Evolutionary conservation across 306 rosid species (phyloP).

Genomic region (Mimosa bimucronata): DNA sequence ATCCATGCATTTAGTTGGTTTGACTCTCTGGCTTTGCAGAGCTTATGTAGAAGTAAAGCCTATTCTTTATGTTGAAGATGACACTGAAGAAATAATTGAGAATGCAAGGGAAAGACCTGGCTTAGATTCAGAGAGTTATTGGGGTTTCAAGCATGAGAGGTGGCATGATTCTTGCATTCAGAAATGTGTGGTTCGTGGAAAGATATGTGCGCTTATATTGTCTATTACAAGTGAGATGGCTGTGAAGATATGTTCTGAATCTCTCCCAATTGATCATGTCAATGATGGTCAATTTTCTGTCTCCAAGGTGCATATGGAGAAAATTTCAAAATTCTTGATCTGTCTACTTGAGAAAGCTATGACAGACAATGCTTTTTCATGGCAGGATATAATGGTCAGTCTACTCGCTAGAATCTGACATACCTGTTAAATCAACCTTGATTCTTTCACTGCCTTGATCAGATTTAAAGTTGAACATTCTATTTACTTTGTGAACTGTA

Average conservation of each 20-base stretch:
- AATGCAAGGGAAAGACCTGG: conserved; percentile 38
- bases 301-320: conserved; percentile 53
- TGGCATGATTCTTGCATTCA: conserved; percentile 85
- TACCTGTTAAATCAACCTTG: conserved; percentile 25
- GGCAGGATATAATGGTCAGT: conserved; percentile 85
- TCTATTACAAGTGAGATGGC: conserved; percentile 61
- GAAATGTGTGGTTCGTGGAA: conserved; percentile 67
- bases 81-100: conserved; percentile 44
- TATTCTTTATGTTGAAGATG: conserved; percentile 73
- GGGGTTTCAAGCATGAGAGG: conserved; percentile 68
- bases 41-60: conserved; percentile 90
- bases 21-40: conserved; percentile 53
- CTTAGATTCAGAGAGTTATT: conserved; percentile 42
- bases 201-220: conserved; percentile 66
- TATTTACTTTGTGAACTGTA: conserved; percentile 1
- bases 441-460: conserved; percentile 18
- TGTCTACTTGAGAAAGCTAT: conserved; percentile 71
- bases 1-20: conserved; percentile 32
- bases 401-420: conserved; percentile 11
- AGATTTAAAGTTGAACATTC: conserved; percentile 19
- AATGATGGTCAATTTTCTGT: conserved; percentile 41
- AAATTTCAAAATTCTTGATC: conserved; percentile 69
- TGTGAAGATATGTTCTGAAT: conserved; percentile 53
- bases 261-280: conserved; percentile 42
- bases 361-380: conserved; percentile 53